Base-by-base conservation (phyloP, 306 rosid species). In the Acacia confusa region DNA sequence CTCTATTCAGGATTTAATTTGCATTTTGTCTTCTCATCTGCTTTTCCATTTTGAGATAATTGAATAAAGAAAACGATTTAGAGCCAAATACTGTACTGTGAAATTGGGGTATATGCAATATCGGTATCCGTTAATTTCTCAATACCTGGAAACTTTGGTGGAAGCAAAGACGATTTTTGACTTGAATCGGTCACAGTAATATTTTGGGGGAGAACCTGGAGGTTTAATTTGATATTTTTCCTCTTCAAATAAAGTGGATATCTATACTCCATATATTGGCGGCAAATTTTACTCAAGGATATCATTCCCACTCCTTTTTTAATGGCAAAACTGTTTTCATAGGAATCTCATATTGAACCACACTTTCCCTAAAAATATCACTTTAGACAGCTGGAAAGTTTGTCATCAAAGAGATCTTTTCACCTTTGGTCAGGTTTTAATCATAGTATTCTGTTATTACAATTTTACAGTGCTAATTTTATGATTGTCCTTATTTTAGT, bases 401-500 rank as follows among this genome's bases (percentile, higher is more conserved):
- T 52, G 20, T 52, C 24, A 19, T 52, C 24, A 52, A 52, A 19
- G 60, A 17, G 61, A 7, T 71, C 24, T 70, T 70, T 40, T 70
- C 32, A 22, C 12, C 4, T 22, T 43, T 70, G 20, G 55, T 70
- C 11, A 10, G 32, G 48, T 36, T 40, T 34, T 4, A 12, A 36
- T 12, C 20, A 13, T 12, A 70, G 58, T 14, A 71, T 25, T 25
- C 7, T 71, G 24, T 70, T 13, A 28, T 78, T 53, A 32, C 34
- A 40, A 27, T 38, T 78, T 50, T 17, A 40, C 4, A 34, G 11
- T 27, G 69, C 8, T 27, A 19, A 69, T 15, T 28, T 64, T 13
- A 38, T 70, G 82, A 41, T 40, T 79, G 53, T 80, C 36, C 60
- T 50, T 38, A 9, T 2, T 34, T 72, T 69, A 45, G 40, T 52